Conservation (phyloP, 345 rosid genomes). For the Moricandia moricandioides region DNA sequence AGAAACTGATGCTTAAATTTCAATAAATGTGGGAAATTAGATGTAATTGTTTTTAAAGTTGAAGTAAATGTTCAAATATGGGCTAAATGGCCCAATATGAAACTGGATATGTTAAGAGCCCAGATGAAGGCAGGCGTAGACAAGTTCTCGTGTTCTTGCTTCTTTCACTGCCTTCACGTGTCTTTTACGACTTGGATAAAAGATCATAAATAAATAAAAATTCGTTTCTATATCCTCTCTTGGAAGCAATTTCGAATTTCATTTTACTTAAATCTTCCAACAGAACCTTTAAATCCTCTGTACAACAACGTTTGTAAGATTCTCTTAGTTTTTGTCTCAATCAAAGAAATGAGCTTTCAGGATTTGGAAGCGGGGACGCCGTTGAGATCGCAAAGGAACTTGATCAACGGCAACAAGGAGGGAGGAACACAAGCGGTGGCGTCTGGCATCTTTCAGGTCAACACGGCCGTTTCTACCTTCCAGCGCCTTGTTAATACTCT, state of each 20-base stretch:
- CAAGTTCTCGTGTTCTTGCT: not conserved
- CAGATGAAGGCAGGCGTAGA: not conserved
- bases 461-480: constrained; percentile 81
- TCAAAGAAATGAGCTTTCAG: constrained; percentile 72
- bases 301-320: constrained; percentile 8
- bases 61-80: not conserved
- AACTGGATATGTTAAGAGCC: not conserved
- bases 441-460: constrained; percentile 89
- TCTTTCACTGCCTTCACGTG: not conserved
- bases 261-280: not conserved
- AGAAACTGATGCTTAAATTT: no score
- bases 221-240: not conserved
- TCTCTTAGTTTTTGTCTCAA: not conserved
- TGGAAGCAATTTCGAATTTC: constrained; percentile 27
- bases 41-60: not conserved
- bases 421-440: constrained; percentile 71
- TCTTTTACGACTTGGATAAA: not conserved
- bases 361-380: constrained; percentile 79
- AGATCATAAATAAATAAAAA: not conserved
- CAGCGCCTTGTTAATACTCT: constrained; percentile 83
- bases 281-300: not conserved
- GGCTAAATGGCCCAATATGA: not conserved
- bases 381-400: constrained; percentile 43
- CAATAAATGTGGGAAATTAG: no score
- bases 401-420: constrained; percentile 49